A percentile compares a stretch with the other conserved stretches of the same genome.
These are phyloP conservation scores for Purshia tridentata DNA, from an alignment of 306 rosid genomes.

Conservation along the genomic window DNA sequence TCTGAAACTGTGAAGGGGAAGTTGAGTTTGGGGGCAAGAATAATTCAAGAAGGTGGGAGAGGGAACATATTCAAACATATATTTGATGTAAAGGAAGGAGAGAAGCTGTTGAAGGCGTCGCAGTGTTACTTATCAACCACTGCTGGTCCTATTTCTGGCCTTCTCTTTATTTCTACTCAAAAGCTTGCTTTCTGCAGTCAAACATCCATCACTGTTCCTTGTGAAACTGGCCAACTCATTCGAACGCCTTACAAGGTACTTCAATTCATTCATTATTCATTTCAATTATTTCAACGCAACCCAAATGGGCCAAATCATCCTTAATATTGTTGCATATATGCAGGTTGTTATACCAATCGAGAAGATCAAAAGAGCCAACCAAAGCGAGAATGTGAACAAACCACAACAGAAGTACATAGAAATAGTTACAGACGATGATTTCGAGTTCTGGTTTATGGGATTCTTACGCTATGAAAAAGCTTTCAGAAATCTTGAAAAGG, in stretches of 20 bases:
- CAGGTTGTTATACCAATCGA: slow-evolving; percentile 72
- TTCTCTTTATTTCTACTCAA: slow-evolving; percentile 62
- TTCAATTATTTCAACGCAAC: not conserved
- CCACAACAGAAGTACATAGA: slow-evolving; percentile 62
- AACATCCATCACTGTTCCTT: slow-evolving; percentile 47
- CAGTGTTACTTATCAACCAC: slow-evolving; percentile 79
- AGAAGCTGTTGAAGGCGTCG: slow-evolving; percentile 74
- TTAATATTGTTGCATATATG: slow-evolving; percentile 6
- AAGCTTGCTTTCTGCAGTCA: slow-evolving; percentile 80
- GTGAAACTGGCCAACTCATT: slow-evolving; percentile 38
- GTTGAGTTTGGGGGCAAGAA: slow-evolving; percentile 66
- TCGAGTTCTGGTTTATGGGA: slow-evolving; percentile 88
- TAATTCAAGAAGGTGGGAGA: slow-evolving; percentile 75
- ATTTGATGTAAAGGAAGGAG: slow-evolving; percentile 65
- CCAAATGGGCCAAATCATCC: not conserved
- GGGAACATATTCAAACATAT: slow-evolving; percentile 60
- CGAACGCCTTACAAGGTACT: slow-evolving; percentile 64
- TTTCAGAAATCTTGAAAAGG: slow-evolving; percentile 58
- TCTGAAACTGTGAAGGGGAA: slow-evolving; percentile 71
- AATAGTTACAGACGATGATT: slow-evolving; percentile 61
- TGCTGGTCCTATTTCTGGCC: slow-evolving; percentile 82
- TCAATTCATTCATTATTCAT: not conserved
- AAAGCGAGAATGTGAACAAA: slow-evolving; percentile 58
- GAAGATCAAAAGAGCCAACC: slow-evolving; percentile 53
- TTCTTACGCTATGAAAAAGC: slow-evolving; percentile 74